Percentiles rank a stretch among this genome's conserved stretches.
Evolutionary conservation across 2,329 filamentous ascomycete genomes (phyloP).

Genomic region (Aplosporella prunicola): DNA sequence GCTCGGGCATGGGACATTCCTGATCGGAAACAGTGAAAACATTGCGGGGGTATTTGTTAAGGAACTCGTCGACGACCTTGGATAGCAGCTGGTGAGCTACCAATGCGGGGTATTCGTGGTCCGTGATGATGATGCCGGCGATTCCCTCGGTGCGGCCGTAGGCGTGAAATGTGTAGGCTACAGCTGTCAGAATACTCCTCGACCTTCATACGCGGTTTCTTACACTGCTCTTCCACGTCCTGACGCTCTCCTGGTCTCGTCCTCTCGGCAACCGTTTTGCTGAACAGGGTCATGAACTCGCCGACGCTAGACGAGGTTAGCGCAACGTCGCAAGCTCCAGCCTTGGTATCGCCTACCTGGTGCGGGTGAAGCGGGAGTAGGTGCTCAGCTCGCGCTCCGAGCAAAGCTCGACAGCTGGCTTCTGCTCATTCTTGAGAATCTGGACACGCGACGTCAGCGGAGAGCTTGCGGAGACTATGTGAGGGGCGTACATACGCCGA

Average conservation of each 20-base stretch:
- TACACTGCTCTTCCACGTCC: slow-evolving; percentile 74
- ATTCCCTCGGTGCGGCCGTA: slow-evolving; percentile 38
- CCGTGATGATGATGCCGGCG: slow-evolving; percentile 38
- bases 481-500: slow-evolving; percentile 60
- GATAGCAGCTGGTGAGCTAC: slow-evolving; percentile 80
- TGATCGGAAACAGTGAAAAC: slow-evolving; percentile 49
- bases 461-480: slow-evolving; percentile 14
- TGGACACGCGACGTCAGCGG: slow-evolving; percentile 29
- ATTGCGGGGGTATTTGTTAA: slow-evolving; percentile 62
- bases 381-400: slow-evolving; percentile 67
- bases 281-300: slow-evolving; percentile 76
- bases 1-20: slow-evolving; percentile 55
- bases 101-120: slow-evolving; percentile 50
- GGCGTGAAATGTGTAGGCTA: slow-evolving; percentile 54
- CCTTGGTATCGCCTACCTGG: too few relatives aligned
- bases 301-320: too few relatives aligned
- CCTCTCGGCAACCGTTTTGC: slow-evolving; percentile 77
- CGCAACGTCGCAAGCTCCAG: too few relatives aligned
- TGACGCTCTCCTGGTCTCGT: slow-evolving; percentile 74
- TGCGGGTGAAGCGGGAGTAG: slow-evolving; percentile 71
- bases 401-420: slow-evolving; percentile 67
- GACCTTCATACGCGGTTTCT: slow-evolving; percentile 13
- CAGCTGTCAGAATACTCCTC: slow-evolving; percentile 1
- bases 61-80: slow-evolving; percentile 82
- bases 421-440: slow-evolving; percentile 72